Percentiles rank a stretch among this genome's conserved stretches.
Evolutionary conservation across 495 filamentous ascomycete genomes (phyloP).

Genomic region (Neurospora tetrasperma): DNA sequence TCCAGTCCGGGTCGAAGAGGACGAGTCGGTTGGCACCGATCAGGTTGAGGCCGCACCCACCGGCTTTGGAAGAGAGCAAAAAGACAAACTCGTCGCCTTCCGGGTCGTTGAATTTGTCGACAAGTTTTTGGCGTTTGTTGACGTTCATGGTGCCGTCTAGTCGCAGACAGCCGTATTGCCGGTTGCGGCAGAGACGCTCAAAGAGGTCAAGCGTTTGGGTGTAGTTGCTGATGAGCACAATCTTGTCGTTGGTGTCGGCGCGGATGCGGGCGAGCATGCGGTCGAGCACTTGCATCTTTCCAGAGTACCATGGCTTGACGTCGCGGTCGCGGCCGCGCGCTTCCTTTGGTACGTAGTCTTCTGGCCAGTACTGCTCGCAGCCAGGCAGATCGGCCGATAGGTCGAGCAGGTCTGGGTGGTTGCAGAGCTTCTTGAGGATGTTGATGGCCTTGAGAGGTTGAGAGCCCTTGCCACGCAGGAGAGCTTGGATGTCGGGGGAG

Average conservation of each 20-base stretch:
- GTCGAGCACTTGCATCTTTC: constrained; percentile 97
- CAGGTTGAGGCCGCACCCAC: constrained; percentile 92
- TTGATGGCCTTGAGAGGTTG: constrained; percentile 95
- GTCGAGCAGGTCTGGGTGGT: constrained; percentile 89
- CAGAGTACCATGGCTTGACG: constrained; percentile 90
- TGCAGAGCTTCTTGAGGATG: constrained; percentile 96
- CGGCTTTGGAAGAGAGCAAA: constrained; percentile 89
- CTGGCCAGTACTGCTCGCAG: constrained; percentile 70
- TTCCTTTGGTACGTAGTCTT: constrained; percentile 84
- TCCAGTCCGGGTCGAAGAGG: constrained; percentile 98
- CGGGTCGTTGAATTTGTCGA: constrained; percentile 97
- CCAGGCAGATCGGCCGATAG: constrained; percentile 79
- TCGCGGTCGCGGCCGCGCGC: constrained; percentile 82
- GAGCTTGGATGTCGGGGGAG: constrained; percentile 85
- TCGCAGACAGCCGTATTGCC: constrained; percentile 75
- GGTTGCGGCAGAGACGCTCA: constrained; percentile 75
- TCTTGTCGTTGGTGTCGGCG: constrained; percentile 96
- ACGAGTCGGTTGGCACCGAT: constrained; percentile 96
- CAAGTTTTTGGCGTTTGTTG: constrained; percentile 90
- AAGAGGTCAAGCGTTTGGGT: constrained; percentile 95
- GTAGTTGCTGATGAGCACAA: constrained; percentile 97
- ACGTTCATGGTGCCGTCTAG: constrained; percentile 97
- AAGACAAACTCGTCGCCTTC: constrained; percentile 88
- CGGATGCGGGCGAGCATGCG: constrained; percentile 97
- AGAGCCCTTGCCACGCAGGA: constrained; percentile 89